These are phyloP conservation scores for Nicotiana attenuata DNA, from an alignment of 257 asterid species.

Conservation along the genomic window DNA sequence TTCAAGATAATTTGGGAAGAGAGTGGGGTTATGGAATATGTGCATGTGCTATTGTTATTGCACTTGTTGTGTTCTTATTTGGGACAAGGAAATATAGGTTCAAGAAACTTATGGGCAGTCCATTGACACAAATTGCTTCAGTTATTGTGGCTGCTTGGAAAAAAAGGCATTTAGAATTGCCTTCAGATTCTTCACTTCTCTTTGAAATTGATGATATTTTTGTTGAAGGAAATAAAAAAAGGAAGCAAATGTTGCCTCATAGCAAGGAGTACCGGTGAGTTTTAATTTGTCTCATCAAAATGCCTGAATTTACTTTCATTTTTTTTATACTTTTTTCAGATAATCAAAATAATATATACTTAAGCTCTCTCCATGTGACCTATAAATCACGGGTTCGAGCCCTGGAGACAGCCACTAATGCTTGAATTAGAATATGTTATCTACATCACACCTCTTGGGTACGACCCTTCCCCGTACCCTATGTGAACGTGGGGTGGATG, in stretches of 20 bases:
- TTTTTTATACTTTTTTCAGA: no score
- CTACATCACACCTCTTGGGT: no score
- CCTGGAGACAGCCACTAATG: no score
- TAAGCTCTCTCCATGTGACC: no score
- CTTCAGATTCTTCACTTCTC: slow-evolving; percentile 42
- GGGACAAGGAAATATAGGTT: slow-evolving; percentile 65
- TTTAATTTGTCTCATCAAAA: no score
- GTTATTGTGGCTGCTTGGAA: slow-evolving; percentile 58
- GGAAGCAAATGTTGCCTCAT: slow-evolving; percentile 50
- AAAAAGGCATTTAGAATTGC: slow-evolving; percentile 40
- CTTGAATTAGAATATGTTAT: no score
- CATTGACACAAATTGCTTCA: slow-evolving; percentile 59
- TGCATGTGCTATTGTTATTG: slow-evolving; percentile 57
- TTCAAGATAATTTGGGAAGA: slow-evolving; percentile 72
- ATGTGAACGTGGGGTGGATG: no score
- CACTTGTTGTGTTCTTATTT: slow-evolving; percentile 42
- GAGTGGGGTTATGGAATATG: slow-evolving; percentile 83
- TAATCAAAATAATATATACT: no score
- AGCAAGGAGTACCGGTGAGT: slow-evolving; percentile 72
- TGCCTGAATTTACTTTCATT: no score
- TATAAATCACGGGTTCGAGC: no score
- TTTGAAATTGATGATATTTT: slow-evolving; percentile 32
- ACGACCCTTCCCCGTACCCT: no score
- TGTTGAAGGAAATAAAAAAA: slow-evolving; percentile 22
- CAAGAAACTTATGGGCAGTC: slow-evolving; percentile 67